Conservation (phyloP, 139 green algal genomes). For the Auxenochlorella pyrenoidosa region DNA sequence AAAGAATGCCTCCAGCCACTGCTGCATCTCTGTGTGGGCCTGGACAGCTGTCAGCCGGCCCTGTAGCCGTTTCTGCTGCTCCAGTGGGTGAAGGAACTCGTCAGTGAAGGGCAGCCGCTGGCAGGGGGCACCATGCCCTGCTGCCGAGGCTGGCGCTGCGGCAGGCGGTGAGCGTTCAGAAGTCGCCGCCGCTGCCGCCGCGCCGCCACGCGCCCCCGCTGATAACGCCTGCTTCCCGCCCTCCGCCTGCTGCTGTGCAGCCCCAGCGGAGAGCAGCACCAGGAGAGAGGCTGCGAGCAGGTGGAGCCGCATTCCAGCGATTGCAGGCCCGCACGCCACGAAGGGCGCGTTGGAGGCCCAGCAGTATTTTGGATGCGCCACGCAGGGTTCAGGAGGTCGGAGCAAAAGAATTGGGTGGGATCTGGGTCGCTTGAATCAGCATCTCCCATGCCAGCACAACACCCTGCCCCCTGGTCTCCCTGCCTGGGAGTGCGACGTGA, state of each 20-base stretch:
- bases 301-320: neutral
- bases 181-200: neutral
- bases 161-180: neutral
- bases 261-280: neutral
- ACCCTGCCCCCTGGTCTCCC: no score
- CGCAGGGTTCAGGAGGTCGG: no score
- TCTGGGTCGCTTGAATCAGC: no score
- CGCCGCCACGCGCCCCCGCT: neutral
- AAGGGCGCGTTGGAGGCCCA: no score
- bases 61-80: neutral
- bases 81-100: slow-evolving; percentile 14
- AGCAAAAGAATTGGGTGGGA: no score
- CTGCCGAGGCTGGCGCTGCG: neutral
- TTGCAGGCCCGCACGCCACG: no score
- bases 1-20: slow-evolving; percentile 12
- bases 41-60: neutral
- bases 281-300: neutral
- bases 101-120: neutral
- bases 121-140: neutral
- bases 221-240: neutral
- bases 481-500: no score
- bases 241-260: neutral
- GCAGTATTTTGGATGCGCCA: no score
- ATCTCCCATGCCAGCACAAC: no score
- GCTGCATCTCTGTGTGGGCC: neutral